Base-by-base conservation (phyloP, 2,329 filamentous ascomycete genomes). In the Fusarium xylarioides region DNA sequence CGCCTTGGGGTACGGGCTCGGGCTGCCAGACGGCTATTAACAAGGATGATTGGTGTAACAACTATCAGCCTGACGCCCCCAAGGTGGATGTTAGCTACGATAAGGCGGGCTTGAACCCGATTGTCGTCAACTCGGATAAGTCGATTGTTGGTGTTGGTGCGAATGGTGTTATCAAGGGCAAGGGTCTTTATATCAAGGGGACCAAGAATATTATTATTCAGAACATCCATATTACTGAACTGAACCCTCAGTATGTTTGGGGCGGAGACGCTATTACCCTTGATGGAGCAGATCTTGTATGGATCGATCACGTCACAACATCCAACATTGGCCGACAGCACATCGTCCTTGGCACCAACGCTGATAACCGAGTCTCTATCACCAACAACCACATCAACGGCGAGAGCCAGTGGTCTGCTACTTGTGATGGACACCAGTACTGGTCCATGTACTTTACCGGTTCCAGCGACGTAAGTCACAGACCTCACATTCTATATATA, bases 11-110 rank as follows among this genome's bases (percentile, higher is more conserved):
- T 37, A 88, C 87, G 30, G 85, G 78, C 14, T 80, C 85, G 5
- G 81, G 68, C 10, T 89, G 90, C 80, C 89, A 91, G 83, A 74
- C 85, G 42, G 88, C 89, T 69, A 90, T 91, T 78, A 88, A 91
- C 82, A 83, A 88, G 82, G 81, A 90, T 77, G 77, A 84, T 77
- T 89, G 87, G 86, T 91, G 89, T 80, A 82, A 79, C 64, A 90
- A 90, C 82, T 88, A 91, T 79, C 83, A 91, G 79, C 81, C 59
- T n/a, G 81, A 83, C 30, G 86, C 87, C 3, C 84, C 86, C 26
- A 83, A 82, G 47, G 83, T 83, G 32, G 81, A 81, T 9, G 86
- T 82, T 37, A 82, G 74, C 2, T 86, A 85, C 70, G 86, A 90
- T 79, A 89, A 86, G 61, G 88, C 88, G 43, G 87, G 83, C 60